A percentile compares a stretch with the other conserved stretches of the same genome.
Conservation (phyloP, 2,329 filamentous ascomycete species). For the Xylariaceae sp. region DNA sequence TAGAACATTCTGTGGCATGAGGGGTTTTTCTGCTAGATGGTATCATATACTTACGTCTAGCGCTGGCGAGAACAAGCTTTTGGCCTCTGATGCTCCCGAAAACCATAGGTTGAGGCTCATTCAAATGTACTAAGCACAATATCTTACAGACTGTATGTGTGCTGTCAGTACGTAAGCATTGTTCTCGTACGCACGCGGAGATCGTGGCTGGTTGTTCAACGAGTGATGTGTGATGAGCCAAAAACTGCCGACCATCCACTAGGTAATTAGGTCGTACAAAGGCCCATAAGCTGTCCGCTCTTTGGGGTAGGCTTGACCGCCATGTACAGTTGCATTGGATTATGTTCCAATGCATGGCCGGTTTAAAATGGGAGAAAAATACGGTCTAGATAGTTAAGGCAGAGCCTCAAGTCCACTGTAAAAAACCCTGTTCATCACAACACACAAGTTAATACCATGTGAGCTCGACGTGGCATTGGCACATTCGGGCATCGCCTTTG, state of each 20-base stretch:
- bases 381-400: not conserved
- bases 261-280: not conserved
- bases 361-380: not conserved
- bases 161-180: not conserved
- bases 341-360: conserved; percentile 9
- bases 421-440: not conserved
- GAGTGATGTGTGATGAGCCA: not conserved
- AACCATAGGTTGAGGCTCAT: too few relatives aligned
- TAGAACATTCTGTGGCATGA: too few relatives aligned
- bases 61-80: too few relatives aligned
- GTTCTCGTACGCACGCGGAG: not conserved
- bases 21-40: too few relatives aligned
- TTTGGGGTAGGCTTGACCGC: conserved; percentile 30
- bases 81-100: too few relatives aligned
- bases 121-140: too few relatives aligned
- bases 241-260: not conserved
- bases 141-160: too few relatives aligned
- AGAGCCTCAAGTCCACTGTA: conserved; percentile 19
- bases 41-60: too few relatives aligned
- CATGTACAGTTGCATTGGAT: conserved; percentile 17
- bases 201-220: not conserved
- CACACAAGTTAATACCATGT: conserved; percentile 2
- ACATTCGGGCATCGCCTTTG: not conserved
- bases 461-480: conserved; percentile 9
- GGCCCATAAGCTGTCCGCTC: conserved; percentile 14